Conservation (phyloP, 225 moss, liverwort and hornwort species). For the Sphagnum tenellum region DNA sequence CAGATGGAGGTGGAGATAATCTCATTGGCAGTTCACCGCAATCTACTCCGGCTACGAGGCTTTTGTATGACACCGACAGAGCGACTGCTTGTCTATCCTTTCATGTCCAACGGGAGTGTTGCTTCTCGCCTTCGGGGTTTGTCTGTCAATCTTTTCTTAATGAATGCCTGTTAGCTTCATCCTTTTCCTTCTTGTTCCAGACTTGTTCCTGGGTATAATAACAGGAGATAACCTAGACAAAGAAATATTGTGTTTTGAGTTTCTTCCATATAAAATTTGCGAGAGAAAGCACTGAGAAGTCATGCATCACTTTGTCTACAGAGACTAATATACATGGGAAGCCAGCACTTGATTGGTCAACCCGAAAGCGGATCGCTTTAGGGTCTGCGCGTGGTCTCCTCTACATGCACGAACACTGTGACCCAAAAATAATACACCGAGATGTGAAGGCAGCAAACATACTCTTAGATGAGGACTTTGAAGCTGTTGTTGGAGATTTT, state of each 20-base stretch:
- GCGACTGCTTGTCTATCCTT: constrained; percentile 87
- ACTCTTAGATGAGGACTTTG: constrained; percentile 77
- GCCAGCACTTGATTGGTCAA: constrained; percentile 75
- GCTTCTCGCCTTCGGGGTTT: constrained; percentile 87
- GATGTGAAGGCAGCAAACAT: constrained; percentile 97
- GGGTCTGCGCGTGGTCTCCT: constrained; percentile 80
- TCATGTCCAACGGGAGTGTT: constrained; percentile 94
- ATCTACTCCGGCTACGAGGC: constrained; percentile 69
- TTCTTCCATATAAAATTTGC: no score
- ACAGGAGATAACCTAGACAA: no score
- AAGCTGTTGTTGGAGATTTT: constrained; percentile 93
- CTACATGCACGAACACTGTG: constrained; percentile 91
- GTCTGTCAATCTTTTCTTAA: constrained; percentile 2
- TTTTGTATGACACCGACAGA: constrained; percentile 97
- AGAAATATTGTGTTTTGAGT: no score
- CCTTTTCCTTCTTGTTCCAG: background rate
- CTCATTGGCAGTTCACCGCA: constrained; percentile 77
- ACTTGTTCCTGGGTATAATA: background rate
- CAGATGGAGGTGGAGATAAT: constrained; percentile 99
- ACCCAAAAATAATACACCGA: constrained; percentile 91
- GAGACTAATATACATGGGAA: constrained; percentile 24
- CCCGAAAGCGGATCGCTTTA: constrained; percentile 75
- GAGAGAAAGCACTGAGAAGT: no score
- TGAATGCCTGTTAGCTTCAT: no score
- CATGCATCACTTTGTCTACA: no score